Base-by-base conservation (phyloP, 1,139 yeast genomes). In the Kodamaea arcana region DNA sequence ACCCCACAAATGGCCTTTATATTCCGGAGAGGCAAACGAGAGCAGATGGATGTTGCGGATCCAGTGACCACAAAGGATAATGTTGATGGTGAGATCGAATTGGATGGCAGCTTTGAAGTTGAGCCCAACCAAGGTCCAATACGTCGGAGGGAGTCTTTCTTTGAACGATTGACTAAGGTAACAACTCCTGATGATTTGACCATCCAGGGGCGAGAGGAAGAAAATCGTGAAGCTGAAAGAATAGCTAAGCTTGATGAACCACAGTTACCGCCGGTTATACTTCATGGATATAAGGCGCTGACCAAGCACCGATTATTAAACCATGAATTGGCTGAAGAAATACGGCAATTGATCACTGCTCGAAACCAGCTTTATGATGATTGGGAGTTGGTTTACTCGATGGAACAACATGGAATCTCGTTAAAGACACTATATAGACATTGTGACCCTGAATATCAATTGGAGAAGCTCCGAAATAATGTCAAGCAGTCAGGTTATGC, bases 401-500 rank as follows among this genome's bases (percentile, higher is more conserved):
- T 87, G 43, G 97, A 90, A 45, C 96, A 87, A 55, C 87, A 88
- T 56, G 99, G 99, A 0, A 82, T 94, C 0, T 84, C 96, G 0
- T 58, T 92, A 35, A 78, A 74, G 41, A 88, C 98, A 0, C 60
- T 94, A 22, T 92, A 69, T 44, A 55, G 62, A n/a, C 59, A 65
- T 39, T 50, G 65, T 35, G 52, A 60, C 31, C 58, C 65, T 1
- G 58, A 54, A 7, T 48, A 56, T 41, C 74, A 69, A 43, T 37
- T 54, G 33, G 49, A 47, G 24, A 54, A 49, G 30, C 46, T 49
- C 35, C 38, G 42, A 4, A 43, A 46, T 27, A 35, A 39, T n/a
- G 42, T 45, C 29, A 42, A 42, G 10, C 61, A 60, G 28, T 45
- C 41, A 14, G 75, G 75, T 1, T 69, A 48, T 44, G 74, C 66